A percentile compares a stretch with the other conserved stretches of the same genome.
These are phyloP conservation scores for Rhodotorula sp. DNA, from an alignment of 1,284 basidiomycete species.

Conservation along the genomic window DNA sequence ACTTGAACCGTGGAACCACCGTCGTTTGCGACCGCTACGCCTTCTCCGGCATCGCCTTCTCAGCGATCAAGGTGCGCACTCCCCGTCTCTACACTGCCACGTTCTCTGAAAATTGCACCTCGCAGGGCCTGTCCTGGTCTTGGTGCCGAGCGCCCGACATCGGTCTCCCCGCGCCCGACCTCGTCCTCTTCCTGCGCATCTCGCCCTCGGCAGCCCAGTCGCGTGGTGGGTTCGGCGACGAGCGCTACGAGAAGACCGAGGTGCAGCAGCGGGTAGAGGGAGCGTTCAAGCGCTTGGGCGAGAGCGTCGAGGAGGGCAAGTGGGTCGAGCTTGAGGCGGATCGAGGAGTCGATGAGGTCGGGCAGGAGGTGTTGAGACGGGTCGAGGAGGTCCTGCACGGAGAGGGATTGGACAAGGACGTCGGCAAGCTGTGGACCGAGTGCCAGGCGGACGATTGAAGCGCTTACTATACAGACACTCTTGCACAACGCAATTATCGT, in stretches of 20 bases:
- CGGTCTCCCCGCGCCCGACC: constrained; percentile 82
- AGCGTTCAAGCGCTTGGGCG: constrained; percentile 65
- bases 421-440: constrained; percentile 38
- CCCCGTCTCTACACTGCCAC: neutral
- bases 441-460: neutral
- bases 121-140: constrained; percentile 58
- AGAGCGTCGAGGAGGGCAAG: constrained; percentile 50
- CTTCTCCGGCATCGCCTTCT: constrained; percentile 95
- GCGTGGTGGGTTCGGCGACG: constrained; percentile 85
- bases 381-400: constrained; percentile 54
- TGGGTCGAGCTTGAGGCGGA: constrained; percentile 73
- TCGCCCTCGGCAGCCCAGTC: constrained; percentile 67
- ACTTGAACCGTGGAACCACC: constrained; percentile 67
- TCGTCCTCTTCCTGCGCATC: constrained; percentile 84
- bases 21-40: constrained; percentile 93
- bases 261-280: constrained; percentile 69
- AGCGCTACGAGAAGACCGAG: constrained; percentile 60
- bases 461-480: neutral
- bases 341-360: constrained; percentile 61
- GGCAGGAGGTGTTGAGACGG: constrained; percentile 60
- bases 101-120: neutral
- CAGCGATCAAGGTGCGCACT: constrained; percentile 68
- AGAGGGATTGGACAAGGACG: neutral
- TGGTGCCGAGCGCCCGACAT: constrained; percentile 87
- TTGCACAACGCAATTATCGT: neutral